Conservation (phyloP, 2,329 filamentous ascomycete species). For the Metarhizium sp. region DNA sequence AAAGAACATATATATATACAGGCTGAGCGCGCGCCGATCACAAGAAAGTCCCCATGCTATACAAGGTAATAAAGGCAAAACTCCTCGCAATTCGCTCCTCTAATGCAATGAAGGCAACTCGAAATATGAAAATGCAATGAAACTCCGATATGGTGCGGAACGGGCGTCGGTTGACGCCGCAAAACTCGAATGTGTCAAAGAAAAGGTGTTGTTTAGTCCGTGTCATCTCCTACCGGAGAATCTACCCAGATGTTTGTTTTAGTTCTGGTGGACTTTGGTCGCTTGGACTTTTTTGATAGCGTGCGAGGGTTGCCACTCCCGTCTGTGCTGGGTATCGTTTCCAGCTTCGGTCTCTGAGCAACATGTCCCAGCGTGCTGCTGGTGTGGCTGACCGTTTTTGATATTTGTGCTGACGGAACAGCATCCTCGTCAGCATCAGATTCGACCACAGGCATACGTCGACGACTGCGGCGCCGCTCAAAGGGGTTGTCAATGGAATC, state of each 20-base stretch:
- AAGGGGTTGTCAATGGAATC: constrained; percentile 21
- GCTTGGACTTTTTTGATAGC: constrained; percentile 20
- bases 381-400: constrained; percentile 16
- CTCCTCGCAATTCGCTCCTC: constrained; percentile 4
- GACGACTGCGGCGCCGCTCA: constrained; percentile 17
- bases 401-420: constrained; percentile 14
- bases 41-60: neutral
- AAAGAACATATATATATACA: neutral
- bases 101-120: constrained; percentile 9
- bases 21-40: neutral
- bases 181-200: neutral
- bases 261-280: constrained; percentile 19
- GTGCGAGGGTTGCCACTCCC: constrained; percentile 18
- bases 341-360: constrained; percentile 33
- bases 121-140: constrained; percentile 2
- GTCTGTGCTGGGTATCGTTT: constrained; percentile 37
- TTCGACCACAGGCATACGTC: constrained; percentile 18
- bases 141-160: constrained; percentile 1
- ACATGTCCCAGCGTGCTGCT: constrained; percentile 20
- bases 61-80: constrained; percentile 6
- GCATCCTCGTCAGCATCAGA: constrained; percentile 25
- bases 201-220: constrained; percentile 16
- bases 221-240: constrained; percentile 29
- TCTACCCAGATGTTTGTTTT: constrained; percentile 17
- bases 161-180: neutral